These are phyloP conservation scores for Diplogelasinospora grovesii DNA, from an alignment of 495 filamentous ascomycete species.

Conservation along the genomic window DNA sequence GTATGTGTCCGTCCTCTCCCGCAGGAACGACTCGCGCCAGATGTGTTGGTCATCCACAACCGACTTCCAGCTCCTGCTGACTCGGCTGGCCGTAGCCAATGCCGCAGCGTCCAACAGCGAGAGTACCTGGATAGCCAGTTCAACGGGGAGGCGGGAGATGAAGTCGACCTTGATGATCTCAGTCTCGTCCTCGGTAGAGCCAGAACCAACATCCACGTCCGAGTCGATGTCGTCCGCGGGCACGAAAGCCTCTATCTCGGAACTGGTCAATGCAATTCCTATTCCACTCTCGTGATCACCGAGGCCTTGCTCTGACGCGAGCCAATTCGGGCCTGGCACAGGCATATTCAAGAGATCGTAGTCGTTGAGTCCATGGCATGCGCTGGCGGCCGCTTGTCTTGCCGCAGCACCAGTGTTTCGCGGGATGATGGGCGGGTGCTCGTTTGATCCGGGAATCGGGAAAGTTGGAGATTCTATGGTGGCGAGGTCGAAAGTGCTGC, in stretches of 20 bases:
- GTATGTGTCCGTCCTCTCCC: slow-evolving; percentile 51
- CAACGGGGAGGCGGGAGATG: slow-evolving; percentile 56
- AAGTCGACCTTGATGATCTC: slow-evolving; percentile 54
- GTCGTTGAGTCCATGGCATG: slow-evolving; percentile 45
- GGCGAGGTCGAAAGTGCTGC: slow-evolving; percentile 26
- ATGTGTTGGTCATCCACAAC: slow-evolving; percentile 58
- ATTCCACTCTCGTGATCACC: slow-evolving; percentile 73
- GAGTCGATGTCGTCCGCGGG: slow-evolving; percentile 20
- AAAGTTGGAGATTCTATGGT: slow-evolving; percentile 30
- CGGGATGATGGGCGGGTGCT: slow-evolving; percentile 48
- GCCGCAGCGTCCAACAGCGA: slow-evolving; percentile 60
- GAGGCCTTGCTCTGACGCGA: slow-evolving; percentile 31
- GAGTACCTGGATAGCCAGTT: slow-evolving; percentile 68
- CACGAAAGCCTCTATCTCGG: slow-evolving; percentile 35
- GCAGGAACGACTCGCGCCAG: slow-evolving; percentile 72
- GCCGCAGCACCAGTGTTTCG: slow-evolving; percentile 57
- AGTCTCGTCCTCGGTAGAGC: slow-evolving; percentile 28
- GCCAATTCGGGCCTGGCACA: slow-evolving; percentile 22
- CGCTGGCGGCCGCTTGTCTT: slow-evolving; percentile 61
- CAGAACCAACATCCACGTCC: slow-evolving; percentile 30
- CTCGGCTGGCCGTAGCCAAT: slow-evolving; percentile 53
- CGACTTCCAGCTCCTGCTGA: slow-evolving; percentile 58
- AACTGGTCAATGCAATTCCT: slow-evolving; percentile 59
- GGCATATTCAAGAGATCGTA: slow-evolving; percentile 44
- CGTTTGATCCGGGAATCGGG: slow-evolving; percentile 42